A percentile compares a stretch with the other conserved stretches of the same genome.
These are phyloP conservation scores for Dionaea muscipula DNA, from an alignment of 179 eudicot species.

Conservation along the genomic window DNA sequence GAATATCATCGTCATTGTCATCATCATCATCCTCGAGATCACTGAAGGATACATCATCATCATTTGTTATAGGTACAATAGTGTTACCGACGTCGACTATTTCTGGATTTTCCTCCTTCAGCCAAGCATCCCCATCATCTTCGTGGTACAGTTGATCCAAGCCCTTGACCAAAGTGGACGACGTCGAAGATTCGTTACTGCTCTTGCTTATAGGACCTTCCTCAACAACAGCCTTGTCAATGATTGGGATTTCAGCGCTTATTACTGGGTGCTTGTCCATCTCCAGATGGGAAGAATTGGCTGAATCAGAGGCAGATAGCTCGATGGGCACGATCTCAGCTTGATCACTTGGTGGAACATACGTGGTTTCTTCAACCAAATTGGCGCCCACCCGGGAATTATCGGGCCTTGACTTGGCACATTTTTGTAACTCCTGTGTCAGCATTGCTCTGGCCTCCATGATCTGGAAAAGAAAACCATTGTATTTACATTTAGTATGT, in stretches of 20 bases:
- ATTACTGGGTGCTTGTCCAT: conserved; percentile 41
- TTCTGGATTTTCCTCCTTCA: conserved; percentile 49
- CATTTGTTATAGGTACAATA: conserved; percentile 34
- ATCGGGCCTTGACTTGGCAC: conserved; percentile 13
- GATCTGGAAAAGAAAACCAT: conserved; percentile 43
- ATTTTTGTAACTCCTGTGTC: conserved; percentile 41
- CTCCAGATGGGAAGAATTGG: conserved; percentile 20
- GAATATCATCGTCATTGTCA: conserved; percentile 20
- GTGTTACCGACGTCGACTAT: conserved; percentile 16
- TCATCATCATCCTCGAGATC: conserved; percentile 86
- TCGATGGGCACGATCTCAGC: conserved; percentile 21
- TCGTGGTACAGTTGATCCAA: conserved; percentile 36
- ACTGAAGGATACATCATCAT: conserved; percentile 81
- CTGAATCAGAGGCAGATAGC: conserved; percentile 14
- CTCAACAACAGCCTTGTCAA: conserved; percentile 50
- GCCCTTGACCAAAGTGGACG: conserved; percentile 18
- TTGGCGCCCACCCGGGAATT: conserved; percentile 9
- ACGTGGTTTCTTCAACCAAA: conserved; percentile 22
- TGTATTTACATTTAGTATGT: too few species aligned
- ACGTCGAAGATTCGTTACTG: conserved; percentile 15
- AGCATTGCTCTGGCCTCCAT: conserved; percentile 62
- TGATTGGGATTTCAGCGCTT: conserved; percentile 32
- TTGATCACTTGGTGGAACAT: conserved; percentile 12
- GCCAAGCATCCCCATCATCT: conserved; percentile 64
- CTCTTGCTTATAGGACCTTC: conserved; percentile 22